Conservation (phyloP, 345 rosid genomes). For the Arabidopsis suecica region DNA sequence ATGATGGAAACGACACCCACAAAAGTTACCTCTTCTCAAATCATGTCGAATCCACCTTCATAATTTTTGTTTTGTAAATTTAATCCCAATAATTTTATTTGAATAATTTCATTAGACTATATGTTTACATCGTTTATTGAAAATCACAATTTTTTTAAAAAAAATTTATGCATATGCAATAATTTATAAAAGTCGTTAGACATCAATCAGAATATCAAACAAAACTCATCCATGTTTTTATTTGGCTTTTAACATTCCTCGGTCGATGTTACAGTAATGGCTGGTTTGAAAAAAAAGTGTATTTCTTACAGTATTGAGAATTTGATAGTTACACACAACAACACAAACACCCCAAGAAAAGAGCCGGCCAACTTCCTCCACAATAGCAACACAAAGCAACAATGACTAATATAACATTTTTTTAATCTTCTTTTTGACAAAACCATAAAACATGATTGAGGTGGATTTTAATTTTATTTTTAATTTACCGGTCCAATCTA, state of each 20-base stretch:
- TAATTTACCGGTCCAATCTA: conserved; percentile 9
- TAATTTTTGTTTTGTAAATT: conserved; percentile 15
- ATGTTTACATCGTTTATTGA: background rate
- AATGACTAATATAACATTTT: conserved; percentile 31
- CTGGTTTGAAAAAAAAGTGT: background rate
- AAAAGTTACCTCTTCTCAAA: conserved; percentile 41
- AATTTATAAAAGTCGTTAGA: background rate
- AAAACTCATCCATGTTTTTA: background rate
- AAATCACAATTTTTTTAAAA: background rate
- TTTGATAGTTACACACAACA: conserved; percentile 39
- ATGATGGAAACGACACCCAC: conserved; percentile 47
- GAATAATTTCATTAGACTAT: background rate
- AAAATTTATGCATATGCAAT: background rate
- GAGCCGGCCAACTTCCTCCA: conserved; percentile 62
- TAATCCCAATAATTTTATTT: background rate
- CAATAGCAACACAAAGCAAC: conserved; percentile 54
- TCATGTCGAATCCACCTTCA: conserved; percentile 42
- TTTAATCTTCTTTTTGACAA: conserved; percentile 29
- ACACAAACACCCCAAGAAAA: conserved; percentile 42
- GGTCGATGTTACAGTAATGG: too few relatives aligned
- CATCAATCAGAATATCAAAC: background rate
- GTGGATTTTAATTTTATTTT: background rate
- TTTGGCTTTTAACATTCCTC: too few relatives aligned
- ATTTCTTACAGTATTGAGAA: conserved; percentile 3
- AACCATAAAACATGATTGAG: conserved; percentile 26